Evolutionary conservation across 345 rosid genomes (phyloP).

Genomic region (Odontarrhena argentea): DNA sequence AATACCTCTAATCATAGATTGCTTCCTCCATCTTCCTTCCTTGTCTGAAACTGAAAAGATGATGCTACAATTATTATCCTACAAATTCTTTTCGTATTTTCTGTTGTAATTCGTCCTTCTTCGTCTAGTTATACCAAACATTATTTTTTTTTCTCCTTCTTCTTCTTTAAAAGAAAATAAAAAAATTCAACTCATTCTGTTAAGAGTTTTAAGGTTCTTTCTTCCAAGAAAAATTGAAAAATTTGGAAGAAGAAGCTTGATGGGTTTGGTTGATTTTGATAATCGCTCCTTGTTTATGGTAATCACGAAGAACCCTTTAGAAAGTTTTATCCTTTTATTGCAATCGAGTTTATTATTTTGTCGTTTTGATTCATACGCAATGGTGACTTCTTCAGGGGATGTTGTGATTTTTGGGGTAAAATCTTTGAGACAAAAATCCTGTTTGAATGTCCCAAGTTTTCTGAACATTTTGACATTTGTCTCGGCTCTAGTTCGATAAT

Average conservation of each 20-base stretch:
- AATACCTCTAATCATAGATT: conserved; percentile 34
- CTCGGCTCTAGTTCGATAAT: conserved; percentile 44
- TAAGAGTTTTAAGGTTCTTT: conserved; percentile 29
- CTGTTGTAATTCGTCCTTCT: background rate
- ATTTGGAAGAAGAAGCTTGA: conserved; percentile 19
- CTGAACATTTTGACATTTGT: conserved; percentile 33
- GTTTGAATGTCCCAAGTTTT: conserved; percentile 29
- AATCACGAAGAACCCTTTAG: background rate
- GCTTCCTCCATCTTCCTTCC: conserved; percentile 33
- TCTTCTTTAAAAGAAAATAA: background rate
- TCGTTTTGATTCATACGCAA: conserved; percentile 26
- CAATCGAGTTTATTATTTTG: conserved; percentile 1
- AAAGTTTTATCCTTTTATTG: conserved; percentile 2
- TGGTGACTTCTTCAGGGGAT: conserved; percentile 24
- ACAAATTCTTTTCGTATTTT: conserved; percentile 24
- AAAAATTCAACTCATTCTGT: conserved; percentile 4
- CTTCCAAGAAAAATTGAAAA: conserved; percentile 8
- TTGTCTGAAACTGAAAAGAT: conserved; percentile 28
- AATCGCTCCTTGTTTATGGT: conserved; percentile 22
- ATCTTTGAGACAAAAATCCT: conserved; percentile 16
- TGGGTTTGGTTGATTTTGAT: conserved; percentile 27
- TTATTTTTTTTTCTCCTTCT: background rate
- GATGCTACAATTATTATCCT: conserved; percentile 33
- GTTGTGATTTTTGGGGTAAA: conserved; percentile 9
- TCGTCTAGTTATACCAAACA: conserved; percentile 23